Conservation (phyloP, 2,329 filamentous ascomycete species). For the Hymenoscyphus fructigenus region DNA sequence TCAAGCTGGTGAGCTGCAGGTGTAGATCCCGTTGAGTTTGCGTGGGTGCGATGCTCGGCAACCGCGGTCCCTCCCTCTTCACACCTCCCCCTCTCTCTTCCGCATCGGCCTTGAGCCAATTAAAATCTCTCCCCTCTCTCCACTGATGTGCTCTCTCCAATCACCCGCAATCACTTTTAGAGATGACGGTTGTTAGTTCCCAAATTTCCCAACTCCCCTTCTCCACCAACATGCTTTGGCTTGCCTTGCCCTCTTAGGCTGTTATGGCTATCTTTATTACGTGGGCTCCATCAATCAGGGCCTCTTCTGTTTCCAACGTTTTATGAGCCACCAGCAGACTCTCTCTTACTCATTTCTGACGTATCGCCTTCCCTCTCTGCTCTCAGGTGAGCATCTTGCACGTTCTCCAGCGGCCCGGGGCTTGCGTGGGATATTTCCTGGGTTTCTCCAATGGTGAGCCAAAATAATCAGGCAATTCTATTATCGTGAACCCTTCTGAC, state of each 20-base stretch:
- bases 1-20: background rate
- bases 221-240: background rate
- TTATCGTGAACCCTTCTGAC: slow-evolving; percentile 12
- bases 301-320: background rate
- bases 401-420: background rate
- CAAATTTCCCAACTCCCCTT: background rate
- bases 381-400: background rate
- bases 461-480: slow-evolving; percentile 10
- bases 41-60: too few relatives aligned
- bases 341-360: slow-evolving; percentile 1
- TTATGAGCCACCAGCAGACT: background rate
- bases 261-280: slow-evolving; percentile 18
- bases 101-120: too few relatives aligned
- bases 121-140: background rate
- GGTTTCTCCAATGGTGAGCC: slow-evolving; percentile 6
- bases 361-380: background rate
- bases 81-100: too few relatives aligned
- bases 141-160: background rate
- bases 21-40: background rate
- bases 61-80: too few relatives aligned
- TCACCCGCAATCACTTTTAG: background rate
- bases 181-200: background rate
- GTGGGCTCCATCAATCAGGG: slow-evolving; percentile 8
- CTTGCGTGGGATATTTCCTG: slow-evolving; percentile 8
- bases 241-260: slow-evolving; percentile 6